Percentiles rank a stretch among this genome's conserved stretches.
These are phyloP conservation scores for Monilinia fructigena DNA, from an alignment of 2,329 filamentous ascomycete genomes.

Conservation along the genomic window DNA sequence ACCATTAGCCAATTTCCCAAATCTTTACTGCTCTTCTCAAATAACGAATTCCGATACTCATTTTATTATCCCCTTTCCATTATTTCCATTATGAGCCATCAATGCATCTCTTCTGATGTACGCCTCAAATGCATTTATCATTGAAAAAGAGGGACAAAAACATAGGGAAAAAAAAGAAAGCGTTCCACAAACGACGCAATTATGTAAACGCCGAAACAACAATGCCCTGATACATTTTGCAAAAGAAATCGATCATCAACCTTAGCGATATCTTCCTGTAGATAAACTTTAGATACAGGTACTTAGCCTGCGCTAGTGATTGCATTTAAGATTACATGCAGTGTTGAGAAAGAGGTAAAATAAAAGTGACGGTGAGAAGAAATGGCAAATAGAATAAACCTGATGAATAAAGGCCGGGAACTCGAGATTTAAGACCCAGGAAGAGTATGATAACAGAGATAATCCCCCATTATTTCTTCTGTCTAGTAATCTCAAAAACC, in stretches of 20 bases:
- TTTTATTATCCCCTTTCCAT: too few relatives aligned
- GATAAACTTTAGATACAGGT: background rate
- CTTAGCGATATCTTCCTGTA: background rate
- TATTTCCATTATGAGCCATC: too few relatives aligned
- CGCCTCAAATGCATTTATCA: too few relatives aligned
- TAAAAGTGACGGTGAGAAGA: background rate
- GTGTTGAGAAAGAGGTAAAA: background rate
- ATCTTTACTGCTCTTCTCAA: too few relatives aligned
- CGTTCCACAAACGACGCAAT: background rate
- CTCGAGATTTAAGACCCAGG: background rate
- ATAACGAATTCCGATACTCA: too few relatives aligned
- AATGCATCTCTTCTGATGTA: too few relatives aligned
- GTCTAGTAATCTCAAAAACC: conserved; percentile 73
- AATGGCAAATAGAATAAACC: background rate
- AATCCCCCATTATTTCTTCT: conserved; percentile 41
- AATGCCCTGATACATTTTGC: too few relatives aligned
- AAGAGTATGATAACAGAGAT: background rate
- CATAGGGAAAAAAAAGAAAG: background rate
- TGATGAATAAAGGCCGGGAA: background rate
- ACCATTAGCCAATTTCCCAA: too few relatives aligned
- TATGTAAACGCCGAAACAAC: too few relatives aligned
- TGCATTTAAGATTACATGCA: background rate
- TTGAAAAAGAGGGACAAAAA: too few relatives aligned
- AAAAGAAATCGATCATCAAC: background rate
- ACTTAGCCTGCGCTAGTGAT: background rate